A percentile compares a stretch with the other conserved stretches of the same genome.
phyloP scores from a whole-genome alignment of 2,329 filamentous ascomycete species.

The Ascochyta pisi region DNA sequence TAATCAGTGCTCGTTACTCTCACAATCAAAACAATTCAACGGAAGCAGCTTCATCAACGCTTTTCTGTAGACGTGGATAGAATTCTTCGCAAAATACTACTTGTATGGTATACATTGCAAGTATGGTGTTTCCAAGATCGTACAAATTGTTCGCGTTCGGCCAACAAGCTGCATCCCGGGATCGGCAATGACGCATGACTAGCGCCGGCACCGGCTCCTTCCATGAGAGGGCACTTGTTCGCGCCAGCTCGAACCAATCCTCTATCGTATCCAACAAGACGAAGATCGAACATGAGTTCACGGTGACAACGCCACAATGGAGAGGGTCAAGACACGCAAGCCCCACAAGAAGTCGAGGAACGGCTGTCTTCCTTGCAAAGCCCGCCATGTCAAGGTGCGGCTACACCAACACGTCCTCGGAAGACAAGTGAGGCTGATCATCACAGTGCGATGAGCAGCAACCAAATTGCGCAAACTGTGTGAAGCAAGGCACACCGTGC shows the following conservation, averaged over 20 bases:
- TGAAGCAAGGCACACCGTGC: constrained; percentile 40
- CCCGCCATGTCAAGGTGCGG: constrained; percentile 39
- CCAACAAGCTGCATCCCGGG: not conserved
- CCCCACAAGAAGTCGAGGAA: constrained; percentile 41
- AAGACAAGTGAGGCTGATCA: constrained; percentile 15
- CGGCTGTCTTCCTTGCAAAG: constrained; percentile 40
- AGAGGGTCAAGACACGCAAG: constrained; percentile 36
- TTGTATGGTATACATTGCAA: not conserved
- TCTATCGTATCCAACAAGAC: constrained; percentile 2
- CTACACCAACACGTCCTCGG: not conserved
- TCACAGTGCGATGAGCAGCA: constrained; percentile 42
- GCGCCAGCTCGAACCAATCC: constrained; percentile 16
- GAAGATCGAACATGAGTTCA: constrained; percentile 3
- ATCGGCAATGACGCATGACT: constrained; percentile 8
- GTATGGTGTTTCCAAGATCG: not conserved
- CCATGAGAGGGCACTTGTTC: constrained; percentile 1
- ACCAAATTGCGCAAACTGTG: constrained; percentile 41
- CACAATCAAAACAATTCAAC: not conserved
- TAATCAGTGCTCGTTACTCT: no score
- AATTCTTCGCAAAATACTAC: no score
- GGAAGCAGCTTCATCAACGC: not conserved
- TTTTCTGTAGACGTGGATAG: no score
- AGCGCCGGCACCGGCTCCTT: constrained; percentile 14
- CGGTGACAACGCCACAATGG: constrained; percentile 26
- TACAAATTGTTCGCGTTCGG: not conserved